phyloP scores from a whole-genome alignment of 2,329 filamentous ascomycete genomes.

The Diaporthe sp. region DNA sequence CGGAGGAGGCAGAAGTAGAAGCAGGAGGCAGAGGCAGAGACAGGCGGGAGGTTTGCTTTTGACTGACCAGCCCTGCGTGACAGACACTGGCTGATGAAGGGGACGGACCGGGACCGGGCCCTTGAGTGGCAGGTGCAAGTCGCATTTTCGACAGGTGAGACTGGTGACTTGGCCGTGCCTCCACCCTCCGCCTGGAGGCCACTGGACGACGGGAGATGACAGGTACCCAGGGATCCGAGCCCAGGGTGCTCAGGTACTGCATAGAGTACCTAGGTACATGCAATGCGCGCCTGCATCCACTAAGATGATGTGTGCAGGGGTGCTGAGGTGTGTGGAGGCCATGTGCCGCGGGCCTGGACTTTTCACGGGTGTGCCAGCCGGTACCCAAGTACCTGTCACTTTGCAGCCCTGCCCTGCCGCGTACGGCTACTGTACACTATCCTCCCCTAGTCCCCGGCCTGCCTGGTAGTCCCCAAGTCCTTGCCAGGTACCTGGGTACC shows the following conservation, averaged over 20 bases:
- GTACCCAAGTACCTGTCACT: constrained; percentile 18
- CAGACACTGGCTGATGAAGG: constrained; percentile 26
- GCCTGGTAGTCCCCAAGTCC: background rate
- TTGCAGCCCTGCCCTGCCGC: constrained; percentile 8
- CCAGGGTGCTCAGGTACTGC: constrained; percentile 12
- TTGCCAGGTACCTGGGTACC: background rate
- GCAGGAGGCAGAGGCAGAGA: background rate
- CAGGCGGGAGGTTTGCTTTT: constrained; percentile 33
- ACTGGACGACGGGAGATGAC: constrained; percentile 19
- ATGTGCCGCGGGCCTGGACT: constrained; percentile 26
- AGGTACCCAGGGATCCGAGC: constrained; percentile 18
- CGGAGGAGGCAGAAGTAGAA: background rate
- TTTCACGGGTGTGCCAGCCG: constrained; percentile 7
- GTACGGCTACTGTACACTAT: background rate
- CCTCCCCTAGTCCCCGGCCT: background rate
- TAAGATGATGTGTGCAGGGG: constrained; percentile 30
- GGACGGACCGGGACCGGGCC: constrained; percentile 24
- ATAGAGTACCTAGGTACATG: background rate
- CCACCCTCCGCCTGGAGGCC: constrained; percentile 7
- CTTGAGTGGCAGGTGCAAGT: constrained; percentile 14
- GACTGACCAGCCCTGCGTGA: constrained; percentile 23
- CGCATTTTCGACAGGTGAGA: constrained; percentile 27
- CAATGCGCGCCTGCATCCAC: constrained; percentile 22
- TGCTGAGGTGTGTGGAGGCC: constrained; percentile 17
- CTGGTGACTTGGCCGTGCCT: constrained; percentile 32